A percentile compares a stretch with the other conserved stretches of the same genome.
Evolutionary conservation across 2,329 filamentous ascomycete genomes (phyloP).

Genomic region (Chaetomium olivaceum): DNA sequence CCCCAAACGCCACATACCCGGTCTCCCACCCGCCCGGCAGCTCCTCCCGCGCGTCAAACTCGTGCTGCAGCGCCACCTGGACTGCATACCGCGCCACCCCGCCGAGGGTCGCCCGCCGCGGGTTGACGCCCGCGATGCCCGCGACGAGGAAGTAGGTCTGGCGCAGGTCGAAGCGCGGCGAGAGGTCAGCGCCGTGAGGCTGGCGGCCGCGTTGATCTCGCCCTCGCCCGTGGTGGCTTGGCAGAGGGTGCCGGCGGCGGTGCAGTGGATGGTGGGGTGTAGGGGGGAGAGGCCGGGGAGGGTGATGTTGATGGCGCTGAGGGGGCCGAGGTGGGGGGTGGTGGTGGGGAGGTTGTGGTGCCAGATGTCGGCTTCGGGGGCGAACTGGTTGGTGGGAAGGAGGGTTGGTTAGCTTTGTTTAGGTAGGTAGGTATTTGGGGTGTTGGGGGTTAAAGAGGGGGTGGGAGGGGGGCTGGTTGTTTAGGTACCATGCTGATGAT

Average conservation of each 20-base stretch:
- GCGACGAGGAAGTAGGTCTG: background rate
- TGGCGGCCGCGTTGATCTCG: background rate
- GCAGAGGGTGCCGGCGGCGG: constrained; percentile 35
- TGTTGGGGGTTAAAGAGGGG: background rate
- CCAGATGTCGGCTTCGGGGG: background rate
- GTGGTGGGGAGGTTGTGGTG: background rate
- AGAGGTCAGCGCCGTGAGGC: background rate
- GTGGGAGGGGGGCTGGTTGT: background rate
- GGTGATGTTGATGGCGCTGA: constrained; percentile 57
- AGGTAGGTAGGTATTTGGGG: too few species aligned
- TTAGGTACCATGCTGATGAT: constrained; percentile 3
- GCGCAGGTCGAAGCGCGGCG: background rate
- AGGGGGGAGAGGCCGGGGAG: constrained; percentile 64
- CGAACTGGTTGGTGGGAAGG: background rate
- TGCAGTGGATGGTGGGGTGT: constrained; percentile 67
- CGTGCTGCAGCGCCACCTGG: background rate
- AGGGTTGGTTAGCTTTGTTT: background rate
- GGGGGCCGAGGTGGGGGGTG: constrained; percentile 44
- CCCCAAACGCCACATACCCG: background rate
- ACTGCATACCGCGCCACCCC: background rate
- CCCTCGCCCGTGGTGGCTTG: background rate
- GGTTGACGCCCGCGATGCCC: background rate
- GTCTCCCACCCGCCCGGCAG: background rate
- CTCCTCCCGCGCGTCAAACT: background rate
- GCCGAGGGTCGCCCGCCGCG: background rate